Conservation (phyloP, 1,284 basidiomycete species). For the Golubevia pallescens region DNA sequence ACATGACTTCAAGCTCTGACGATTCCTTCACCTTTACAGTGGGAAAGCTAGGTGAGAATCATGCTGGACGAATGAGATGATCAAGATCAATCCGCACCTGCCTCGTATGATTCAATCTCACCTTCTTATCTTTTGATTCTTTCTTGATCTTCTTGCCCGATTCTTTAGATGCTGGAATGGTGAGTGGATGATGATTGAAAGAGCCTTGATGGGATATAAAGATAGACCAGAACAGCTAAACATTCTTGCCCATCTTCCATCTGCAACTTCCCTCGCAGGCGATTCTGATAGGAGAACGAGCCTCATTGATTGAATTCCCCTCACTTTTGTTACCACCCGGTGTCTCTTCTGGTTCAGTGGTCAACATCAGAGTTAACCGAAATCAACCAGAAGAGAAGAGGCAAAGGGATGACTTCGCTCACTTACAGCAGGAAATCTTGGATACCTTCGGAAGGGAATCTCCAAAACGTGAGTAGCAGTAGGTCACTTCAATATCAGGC, state of each 20-base stretch:
- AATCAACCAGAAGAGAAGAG: constrained; percentile 50
- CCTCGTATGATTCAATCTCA: not conserved
- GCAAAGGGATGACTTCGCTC: constrained; percentile 45
- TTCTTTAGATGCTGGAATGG: constrained; percentile 17
- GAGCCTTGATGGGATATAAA: constrained; percentile 7
- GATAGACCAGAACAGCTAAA: not conserved
- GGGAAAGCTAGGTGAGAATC: constrained; percentile 56
- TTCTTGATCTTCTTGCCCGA: not conserved
- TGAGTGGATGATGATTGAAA: constrained; percentile 39
- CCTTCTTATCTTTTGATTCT: not conserved
- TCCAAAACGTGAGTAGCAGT: constrained; percentile 35
- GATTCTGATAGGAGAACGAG: constrained; percentile 61
- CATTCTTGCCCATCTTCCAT: not conserved
- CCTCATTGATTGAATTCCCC: constrained; percentile 63
- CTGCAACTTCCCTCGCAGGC: constrained; percentile 14
- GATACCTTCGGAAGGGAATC: constrained; percentile 45
- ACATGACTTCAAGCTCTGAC: constrained; percentile 3
- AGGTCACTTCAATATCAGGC: too few species aligned
- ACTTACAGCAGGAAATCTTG: constrained; percentile 57
- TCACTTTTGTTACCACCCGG: constrained; percentile 55
- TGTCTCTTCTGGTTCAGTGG: constrained; percentile 53
- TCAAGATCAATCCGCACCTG: too few species aligned
- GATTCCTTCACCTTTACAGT: constrained; percentile 53
- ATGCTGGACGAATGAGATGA: too few species aligned
- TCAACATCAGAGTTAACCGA: constrained; percentile 54